phyloP scores from a whole-genome alignment of 768 basidiomycete genomes.

The Lanmaoa rubissima region DNA sequence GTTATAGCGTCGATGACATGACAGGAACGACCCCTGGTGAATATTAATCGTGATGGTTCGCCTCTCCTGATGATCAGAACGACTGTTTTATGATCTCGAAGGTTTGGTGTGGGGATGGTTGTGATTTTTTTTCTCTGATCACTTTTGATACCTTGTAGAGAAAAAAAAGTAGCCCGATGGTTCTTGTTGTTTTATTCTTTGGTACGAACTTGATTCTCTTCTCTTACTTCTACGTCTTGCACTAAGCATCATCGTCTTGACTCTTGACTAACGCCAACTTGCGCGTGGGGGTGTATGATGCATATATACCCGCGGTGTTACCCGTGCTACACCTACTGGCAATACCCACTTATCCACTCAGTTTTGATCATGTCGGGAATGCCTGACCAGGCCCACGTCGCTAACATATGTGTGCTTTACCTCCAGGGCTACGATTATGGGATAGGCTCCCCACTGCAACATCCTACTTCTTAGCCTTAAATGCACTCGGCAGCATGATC shows the following conservation, averaged over 20 bases:
- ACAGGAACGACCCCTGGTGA: slow-evolving; percentile 38
- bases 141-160: slow-evolving; percentile 7
- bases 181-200: slow-evolving; percentile 21
- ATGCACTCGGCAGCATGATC: not conserved
- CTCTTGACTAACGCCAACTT: no score
- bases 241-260: no score
- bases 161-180: not conserved
- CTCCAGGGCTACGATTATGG: not conserved
- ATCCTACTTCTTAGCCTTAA: not conserved
- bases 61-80: not conserved
- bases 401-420: no score
- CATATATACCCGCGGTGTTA: no score
- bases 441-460: not conserved
- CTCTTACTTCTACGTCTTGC: no score
- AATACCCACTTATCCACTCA: not conserved
- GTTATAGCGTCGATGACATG: slow-evolving; percentile 55
- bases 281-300: no score
- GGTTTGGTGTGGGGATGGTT: not conserved
- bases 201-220: not conserved
- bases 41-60: slow-evolving; percentile 12
- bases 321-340: no score
- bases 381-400: not conserved
- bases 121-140: not conserved
- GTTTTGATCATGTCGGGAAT: not conserved
- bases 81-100: no score